Conservation (phyloP, 192 early-diverging fungal species). For the Cetraspora pellucida region DNA sequence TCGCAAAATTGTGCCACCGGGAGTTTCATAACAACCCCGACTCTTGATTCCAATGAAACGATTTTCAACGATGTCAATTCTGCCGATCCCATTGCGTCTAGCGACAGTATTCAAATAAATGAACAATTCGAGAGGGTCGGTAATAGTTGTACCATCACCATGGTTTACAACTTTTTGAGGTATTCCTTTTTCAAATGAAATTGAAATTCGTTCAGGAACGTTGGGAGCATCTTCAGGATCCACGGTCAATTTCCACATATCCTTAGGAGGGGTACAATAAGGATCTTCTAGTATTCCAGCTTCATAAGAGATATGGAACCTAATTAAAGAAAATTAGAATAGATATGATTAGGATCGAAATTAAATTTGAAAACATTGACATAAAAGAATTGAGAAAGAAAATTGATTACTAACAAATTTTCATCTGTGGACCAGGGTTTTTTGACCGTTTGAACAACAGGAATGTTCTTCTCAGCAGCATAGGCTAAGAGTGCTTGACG, state of each 20-base stretch:
- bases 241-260: constrained; percentile 99
- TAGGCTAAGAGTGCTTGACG: constrained; percentile 90
- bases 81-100: constrained; percentile 96
- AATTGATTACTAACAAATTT: constrained; percentile 25
- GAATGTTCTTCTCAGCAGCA: constrained; percentile 86
- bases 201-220: constrained; percentile 91
- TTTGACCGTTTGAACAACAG: constrained; percentile 92
- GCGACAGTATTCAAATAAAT: constrained; percentile 94
- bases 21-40: constrained; percentile 99
- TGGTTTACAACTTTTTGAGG: constrained; percentile 89
- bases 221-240: constrained; percentile 97
- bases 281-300: constrained; percentile 97
- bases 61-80: constrained; percentile 99
- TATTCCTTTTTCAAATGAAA: constrained; percentile 86
- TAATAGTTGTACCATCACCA: constrained; percentile 65
- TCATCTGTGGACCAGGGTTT: constrained; percentile 99
- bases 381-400: neutral
- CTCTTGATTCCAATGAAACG: constrained; percentile 99
- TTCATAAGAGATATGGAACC: constrained; percentile 13
- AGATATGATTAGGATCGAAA: neutral
- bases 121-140: constrained; percentile 81
- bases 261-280: constrained; percentile 90
- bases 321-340: neutral
- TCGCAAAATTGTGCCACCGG: constrained; percentile 94
- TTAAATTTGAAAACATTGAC: neutral